Evolutionary conservation across 176 grass and related monocot species (phyloP), one percentile per base, ranked within the genome.

Genomic region (Carex pumila): DNA sequence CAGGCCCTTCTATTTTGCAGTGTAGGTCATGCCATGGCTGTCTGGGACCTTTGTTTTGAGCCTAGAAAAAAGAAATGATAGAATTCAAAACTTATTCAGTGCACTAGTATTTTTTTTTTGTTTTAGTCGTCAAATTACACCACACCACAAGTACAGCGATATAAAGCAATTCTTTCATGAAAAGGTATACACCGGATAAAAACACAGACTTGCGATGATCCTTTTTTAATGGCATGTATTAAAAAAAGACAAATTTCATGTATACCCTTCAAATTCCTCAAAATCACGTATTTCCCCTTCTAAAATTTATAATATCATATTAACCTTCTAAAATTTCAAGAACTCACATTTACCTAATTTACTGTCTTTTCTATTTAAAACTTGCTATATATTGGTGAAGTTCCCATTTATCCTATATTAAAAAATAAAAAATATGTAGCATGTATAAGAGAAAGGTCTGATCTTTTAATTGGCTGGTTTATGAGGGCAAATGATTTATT

Each of bases 21-120:
- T 98, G 95, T 77, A 98, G 84, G 80, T 98, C 95, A 84, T 95
- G 95, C 92, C 92, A 98, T 64, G 95, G 95, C 25, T 98, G 91
- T 71, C 95, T 90, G 3, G 95, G 95, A 71, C 91, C 92, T 19
- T 36, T 45, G 17, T 66, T 22, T 66, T 80, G 18, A 31, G 43
- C 60, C 80, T 83, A 11, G 10, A 74, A 56, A 5, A 11, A 61
- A 61, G 18, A 71, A 68, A 37, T 18, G 65, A 68, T 39, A 36
- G 65, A 68, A 37, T 37, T 39, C 49, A 54, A 49, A 32, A 77
- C 3, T 25, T 77, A 31, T 77, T 77, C 6, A 31, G 21, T 76
- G 45, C 49, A 55, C 12, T 15, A 15, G 22, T 76, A 49, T 14
- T 30, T 75, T 25, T 15, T 31, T 30, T 54, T 75, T 19, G 15